Evolutionary conservation across 495 filamentous ascomycete species (phyloP), one percentile per base, ranked within the genome.

Genomic region (Opeltia flavorubescens): DNA sequence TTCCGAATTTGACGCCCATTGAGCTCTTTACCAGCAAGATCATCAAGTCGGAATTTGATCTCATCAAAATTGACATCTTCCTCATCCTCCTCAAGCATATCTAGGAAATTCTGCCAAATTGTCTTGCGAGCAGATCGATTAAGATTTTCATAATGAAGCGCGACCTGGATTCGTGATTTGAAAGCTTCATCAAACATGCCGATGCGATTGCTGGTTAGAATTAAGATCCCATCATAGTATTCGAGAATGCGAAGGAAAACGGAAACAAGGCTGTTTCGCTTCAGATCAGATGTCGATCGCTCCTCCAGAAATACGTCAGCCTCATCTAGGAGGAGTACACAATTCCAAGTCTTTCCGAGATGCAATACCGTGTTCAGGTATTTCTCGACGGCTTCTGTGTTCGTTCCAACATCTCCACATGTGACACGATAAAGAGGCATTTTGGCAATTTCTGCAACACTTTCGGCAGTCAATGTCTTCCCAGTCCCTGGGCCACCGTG

Each of bases 251-350:
- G 62, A 39, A 77, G 55, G 48, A 77, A 76, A 41, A 76, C 46
- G 13, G 54, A 57, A 1, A 57, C 57, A 28, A 61, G 48, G 3
- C 12, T 42, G 27, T 61, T 63, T n/a, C 54, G 39, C 20, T 35
- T 15, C 15, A 63, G 6, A 36, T 59, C 50, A 53, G 63, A 55
- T 40, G 63, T 66, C 7, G 60, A 49, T 4, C 65, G 61, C 44
- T 59, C 67, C 59, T 80, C 73, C 17, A 83, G 66, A 63, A 82
- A 83, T 9, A 82, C 75, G 47, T 85, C 81, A 29, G 74, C 76
- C 59, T 85, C 79, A 44, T 84, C 81, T 0, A 85, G 64, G 0
- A 78, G 62, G 0, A 77, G 56, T 40, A 75, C 63, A 7, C 66
- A 63, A 25, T 38, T 31, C 54, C 54, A 52, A 20, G 13, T 39